Evolutionary conservation across 768 basidiomycete species (phyloP), one percentile per base, ranked within the genome.

Genomic region (Hypholoma sublateritium): DNA sequence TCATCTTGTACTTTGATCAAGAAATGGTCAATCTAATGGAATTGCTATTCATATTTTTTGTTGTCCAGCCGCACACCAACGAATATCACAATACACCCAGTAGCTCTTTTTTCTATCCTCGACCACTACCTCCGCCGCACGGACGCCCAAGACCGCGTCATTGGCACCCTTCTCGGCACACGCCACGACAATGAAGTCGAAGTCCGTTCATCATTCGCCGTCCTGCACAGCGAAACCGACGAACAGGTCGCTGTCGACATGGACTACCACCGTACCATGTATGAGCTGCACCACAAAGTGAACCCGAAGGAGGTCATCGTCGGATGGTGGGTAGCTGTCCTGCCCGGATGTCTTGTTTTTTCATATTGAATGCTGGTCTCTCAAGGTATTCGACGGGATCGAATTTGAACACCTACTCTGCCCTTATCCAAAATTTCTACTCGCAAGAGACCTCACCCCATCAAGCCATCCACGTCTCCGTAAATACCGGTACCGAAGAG

Each of bases 401-500:
- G 12, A 85, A 85, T 62, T 81, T 98, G 55, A 95, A 95, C 75
- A 93, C 92, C 6, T 95, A 94, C 76, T 95, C 95, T 24, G 94
- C 96, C 11, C 83, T 98, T 63, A 95, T 98, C 68, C 96, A 98
- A 80, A 94, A 95, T 74, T 97, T 97, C 77, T 98, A 97, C 73
- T 86, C 91, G 39, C 87, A 91, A 80, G 94, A 98, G 73, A 93
- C 93, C 5, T 79, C 85, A 0, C 91, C 94, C 2, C 85, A 89
- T 69, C 92, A 88, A 32, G 94, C 96, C 3, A 84, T 98, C 47
- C 95, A 98, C 70, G 79, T 98, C 53, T 88, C 94, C 4, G 77
- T 98, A 36, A 92, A 96, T 73, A 95, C 95, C 8, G 89, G 91
- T 17, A 78, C 86, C 3, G 86, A 87, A 59, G 80, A 79, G 56